phyloP scores from a whole-genome alignment of 2,329 filamentous ascomycete species.

The Aspergillus hiratsukae region DNA sequence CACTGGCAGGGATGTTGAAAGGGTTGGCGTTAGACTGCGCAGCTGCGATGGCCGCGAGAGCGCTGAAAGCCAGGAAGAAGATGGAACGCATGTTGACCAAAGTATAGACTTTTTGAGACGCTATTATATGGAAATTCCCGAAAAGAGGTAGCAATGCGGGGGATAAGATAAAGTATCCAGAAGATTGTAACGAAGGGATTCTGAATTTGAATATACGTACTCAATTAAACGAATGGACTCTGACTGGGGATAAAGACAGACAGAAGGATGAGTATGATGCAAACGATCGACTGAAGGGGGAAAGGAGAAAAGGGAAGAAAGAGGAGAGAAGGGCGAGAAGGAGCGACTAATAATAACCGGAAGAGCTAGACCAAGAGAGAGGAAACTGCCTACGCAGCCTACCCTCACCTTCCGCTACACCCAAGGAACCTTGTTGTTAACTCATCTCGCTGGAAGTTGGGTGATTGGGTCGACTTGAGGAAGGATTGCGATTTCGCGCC shows the following conservation, averaged over 20 bases:
- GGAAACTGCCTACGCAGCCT: neutral
- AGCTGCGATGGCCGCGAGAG: slow-evolving; percentile 42
- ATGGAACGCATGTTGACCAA: slow-evolving; percentile 44
- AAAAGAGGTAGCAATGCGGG: neutral
- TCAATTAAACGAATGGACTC: neutral
- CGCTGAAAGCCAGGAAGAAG: slow-evolving; percentile 39
- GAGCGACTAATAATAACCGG: neutral
- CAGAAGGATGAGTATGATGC: neutral
- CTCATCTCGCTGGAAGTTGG: neutral
- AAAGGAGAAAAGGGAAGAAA: neutral
- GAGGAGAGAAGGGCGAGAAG: slow-evolving; percentile 3
- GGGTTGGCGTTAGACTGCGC: slow-evolving; percentile 42
- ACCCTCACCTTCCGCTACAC: neutral
- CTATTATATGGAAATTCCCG: neutral
- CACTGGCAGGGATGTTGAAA: slow-evolving; percentile 44
- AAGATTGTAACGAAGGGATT: neutral
- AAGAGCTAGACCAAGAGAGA: neutral
- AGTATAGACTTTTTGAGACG: neutral
- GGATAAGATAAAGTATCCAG: neutral
- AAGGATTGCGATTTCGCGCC: neutral
- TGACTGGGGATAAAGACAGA: neutral
- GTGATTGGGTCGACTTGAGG: neutral
- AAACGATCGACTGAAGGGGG: neutral
- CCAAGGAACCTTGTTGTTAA: neutral
- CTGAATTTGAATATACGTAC: neutral